phyloP scores from a whole-genome alignment of 208 protist genomes.

The Trypanosoma vivax region DNA sequence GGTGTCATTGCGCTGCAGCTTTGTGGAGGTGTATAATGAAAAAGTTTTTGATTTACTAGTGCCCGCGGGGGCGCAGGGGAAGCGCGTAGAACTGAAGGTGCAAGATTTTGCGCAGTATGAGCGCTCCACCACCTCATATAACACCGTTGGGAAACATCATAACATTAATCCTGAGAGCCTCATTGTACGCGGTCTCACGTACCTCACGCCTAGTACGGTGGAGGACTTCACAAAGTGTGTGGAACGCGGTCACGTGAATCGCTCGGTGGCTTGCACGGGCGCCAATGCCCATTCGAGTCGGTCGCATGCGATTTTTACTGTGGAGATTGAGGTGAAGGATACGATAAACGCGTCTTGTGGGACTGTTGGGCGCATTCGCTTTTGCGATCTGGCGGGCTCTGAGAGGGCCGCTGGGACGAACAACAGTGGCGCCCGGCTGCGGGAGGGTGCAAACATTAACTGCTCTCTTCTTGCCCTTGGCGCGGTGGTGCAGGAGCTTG shows the following conservation, averaged over 20 bases:
- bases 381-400: conserved; percentile 86
- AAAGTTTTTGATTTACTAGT: conserved; percentile 76
- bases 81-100: conserved; percentile 41
- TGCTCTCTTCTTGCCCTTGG: conserved; percentile 90
- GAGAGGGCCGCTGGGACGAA: conserved; percentile 79
- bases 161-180: conserved; percentile 32
- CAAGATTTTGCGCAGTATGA: conserved; percentile 23
- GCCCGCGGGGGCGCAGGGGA: conserved; percentile 8
- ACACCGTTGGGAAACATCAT: not conserved
- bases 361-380: conserved; percentile 75
- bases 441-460: conserved; percentile 94
- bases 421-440: conserved; percentile 74
- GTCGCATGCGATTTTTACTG: conserved; percentile 86
- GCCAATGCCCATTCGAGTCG: conserved; percentile 83
- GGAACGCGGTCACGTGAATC: conserved; percentile 59
- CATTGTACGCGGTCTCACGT: conserved; percentile 51
- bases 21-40: conserved; percentile 89
- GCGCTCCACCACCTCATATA: not conserved
- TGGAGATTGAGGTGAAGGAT: conserved; percentile 66
- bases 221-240: conserved; percentile 64
- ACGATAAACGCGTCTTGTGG: conserved; percentile 12
- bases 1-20: conserved; percentile 59
- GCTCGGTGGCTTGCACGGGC: conserved; percentile 60
- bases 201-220: conserved; percentile 39
- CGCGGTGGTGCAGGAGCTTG: conserved; percentile 88